A percentile compares a stretch with the other conserved stretches of the same genome.
phyloP scores from a whole-genome alignment of 352 stramenopile species.

The Thraustochytrium sp. region DNA sequence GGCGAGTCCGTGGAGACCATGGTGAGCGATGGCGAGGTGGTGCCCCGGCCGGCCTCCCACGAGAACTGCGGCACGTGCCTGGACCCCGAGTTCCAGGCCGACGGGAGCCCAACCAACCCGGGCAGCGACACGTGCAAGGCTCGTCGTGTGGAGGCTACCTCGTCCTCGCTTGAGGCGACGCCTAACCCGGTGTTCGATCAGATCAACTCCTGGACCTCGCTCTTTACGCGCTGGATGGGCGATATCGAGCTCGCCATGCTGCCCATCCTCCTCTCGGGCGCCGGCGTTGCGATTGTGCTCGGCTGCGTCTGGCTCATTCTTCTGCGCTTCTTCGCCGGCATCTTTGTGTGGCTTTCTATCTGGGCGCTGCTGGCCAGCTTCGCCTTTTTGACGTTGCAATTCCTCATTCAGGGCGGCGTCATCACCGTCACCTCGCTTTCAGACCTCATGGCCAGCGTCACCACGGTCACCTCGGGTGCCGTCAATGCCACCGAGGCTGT shows the following conservation, averaged over 20 bases:
- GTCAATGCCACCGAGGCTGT: not conserved
- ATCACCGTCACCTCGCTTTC: constrained; percentile 58
- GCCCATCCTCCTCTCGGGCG: constrained; percentile 58
- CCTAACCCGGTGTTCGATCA: constrained; percentile 67
- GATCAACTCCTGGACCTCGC: constrained; percentile 57
- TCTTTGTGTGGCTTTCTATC: constrained; percentile 66
- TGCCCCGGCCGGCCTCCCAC: constrained; percentile 41
- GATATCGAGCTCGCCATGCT: constrained; percentile 63
- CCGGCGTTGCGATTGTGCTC: constrained; percentile 56
- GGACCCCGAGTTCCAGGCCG: constrained; percentile 66
- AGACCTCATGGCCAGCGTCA: constrained; percentile 39
- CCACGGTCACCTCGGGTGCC: not conserved
- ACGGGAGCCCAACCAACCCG: constrained; percentile 54
- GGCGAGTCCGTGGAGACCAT: not conserved
- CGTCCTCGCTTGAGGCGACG: constrained; percentile 60
- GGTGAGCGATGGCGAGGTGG: not conserved
- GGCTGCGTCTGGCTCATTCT: constrained; percentile 66
- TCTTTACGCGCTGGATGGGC: constrained; percentile 61
- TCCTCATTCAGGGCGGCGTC: constrained; percentile 67
- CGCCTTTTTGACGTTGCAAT: constrained; percentile 63
- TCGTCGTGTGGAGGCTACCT: constrained; percentile 61
- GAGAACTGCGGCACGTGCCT: constrained; percentile 60
- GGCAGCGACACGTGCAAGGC: constrained; percentile 68
- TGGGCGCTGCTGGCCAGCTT: constrained; percentile 64
- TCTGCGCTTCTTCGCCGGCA: constrained; percentile 64